Percentiles rank a stretch among this genome's conserved stretches.
phyloP scores from a whole-genome alignment of 441 rosid genomes.

The Populus hybrid region DNA sequence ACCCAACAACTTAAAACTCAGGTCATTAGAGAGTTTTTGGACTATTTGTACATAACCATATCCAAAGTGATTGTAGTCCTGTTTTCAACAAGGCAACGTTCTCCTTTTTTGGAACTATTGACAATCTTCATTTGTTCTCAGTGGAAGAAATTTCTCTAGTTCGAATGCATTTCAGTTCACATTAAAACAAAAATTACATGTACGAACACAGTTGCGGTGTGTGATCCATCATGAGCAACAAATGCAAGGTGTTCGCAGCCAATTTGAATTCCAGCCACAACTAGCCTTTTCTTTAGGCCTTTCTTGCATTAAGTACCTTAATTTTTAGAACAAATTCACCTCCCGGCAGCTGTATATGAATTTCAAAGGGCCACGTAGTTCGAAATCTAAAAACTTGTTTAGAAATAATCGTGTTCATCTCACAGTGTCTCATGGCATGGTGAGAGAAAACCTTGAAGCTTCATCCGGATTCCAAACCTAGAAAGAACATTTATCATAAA shows the following conservation, averaged over 20 bases:
- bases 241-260: conserved; percentile 33
- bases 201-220: conserved; percentile 30
- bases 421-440: conserved; percentile 27
- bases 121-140: conserved; percentile 7
- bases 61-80: neutral
- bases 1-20: no score
- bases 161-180: conserved; percentile 24
- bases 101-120: neutral
- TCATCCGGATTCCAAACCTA: conserved; percentile 41
- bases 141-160: conserved; percentile 3
- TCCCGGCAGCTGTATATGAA: conserved; percentile 46
- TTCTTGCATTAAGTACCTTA: conserved; percentile 43
- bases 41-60: no score
- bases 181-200: conserved; percentile 33
- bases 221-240: conserved; percentile 46
- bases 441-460: conserved; percentile 32
- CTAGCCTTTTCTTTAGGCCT: conserved; percentile 46
- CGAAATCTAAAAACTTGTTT: neutral
- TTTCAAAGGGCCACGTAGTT: conserved; percentile 40
- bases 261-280: conserved; percentile 54
- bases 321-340: conserved; percentile 42
- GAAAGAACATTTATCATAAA: conserved; percentile 40
- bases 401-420: no score
- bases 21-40: no score
- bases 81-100: neutral